A percentile compares a stretch with the other conserved stretches of the same genome.
phyloP scores from a whole-genome alignment of 176 grass and related monocot genomes.

The Lolium rigidum region DNA sequence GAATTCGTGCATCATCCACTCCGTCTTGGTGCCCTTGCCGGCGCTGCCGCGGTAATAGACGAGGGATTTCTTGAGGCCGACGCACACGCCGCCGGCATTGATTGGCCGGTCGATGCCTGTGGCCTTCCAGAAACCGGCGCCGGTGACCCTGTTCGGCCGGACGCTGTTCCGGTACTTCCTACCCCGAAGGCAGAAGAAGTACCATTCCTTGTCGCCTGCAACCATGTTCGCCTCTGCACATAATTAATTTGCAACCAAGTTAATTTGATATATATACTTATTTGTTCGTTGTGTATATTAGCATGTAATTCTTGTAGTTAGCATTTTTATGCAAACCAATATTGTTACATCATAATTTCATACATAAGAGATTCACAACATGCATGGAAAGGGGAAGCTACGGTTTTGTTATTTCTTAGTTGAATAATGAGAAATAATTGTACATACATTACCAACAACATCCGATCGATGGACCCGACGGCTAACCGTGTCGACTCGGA shows the following conservation, averaged over 20 bases:
- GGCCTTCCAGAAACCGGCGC: slow-evolving; percentile 92
- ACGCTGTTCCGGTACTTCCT: slow-evolving; percentile 93
- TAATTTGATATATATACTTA: neutral
- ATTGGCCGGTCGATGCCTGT: slow-evolving; percentile 88
- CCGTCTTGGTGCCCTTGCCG: slow-evolving; percentile 87
- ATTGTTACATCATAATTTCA: neutral
- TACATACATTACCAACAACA: neutral
- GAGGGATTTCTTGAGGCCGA: slow-evolving; percentile 92
- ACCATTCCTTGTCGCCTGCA: slow-evolving; percentile 76
- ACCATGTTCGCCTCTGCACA: slow-evolving; percentile 52
- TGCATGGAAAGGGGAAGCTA: neutral
- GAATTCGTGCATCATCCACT: slow-evolving; percentile 99
- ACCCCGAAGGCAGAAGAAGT: slow-evolving; percentile 82
- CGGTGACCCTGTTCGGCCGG: slow-evolving; percentile 81
- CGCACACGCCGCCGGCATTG: slow-evolving; percentile 45
- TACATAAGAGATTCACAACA: neutral
- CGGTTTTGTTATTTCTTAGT: neutral
- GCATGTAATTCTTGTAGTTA: neutral
- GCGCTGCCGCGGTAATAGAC: slow-evolving; percentile 83
- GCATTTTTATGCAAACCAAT: neutral
- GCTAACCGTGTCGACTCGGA: neutral
- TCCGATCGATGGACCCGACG: neutral
- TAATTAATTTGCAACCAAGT: neutral
- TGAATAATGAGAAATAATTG: neutral
- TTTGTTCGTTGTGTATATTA: neutral